Evolutionary conservation across 2,329 filamentous ascomycete genomes (phyloP).

Genomic region (Ceratocystiopsis brevicomis): DNA sequence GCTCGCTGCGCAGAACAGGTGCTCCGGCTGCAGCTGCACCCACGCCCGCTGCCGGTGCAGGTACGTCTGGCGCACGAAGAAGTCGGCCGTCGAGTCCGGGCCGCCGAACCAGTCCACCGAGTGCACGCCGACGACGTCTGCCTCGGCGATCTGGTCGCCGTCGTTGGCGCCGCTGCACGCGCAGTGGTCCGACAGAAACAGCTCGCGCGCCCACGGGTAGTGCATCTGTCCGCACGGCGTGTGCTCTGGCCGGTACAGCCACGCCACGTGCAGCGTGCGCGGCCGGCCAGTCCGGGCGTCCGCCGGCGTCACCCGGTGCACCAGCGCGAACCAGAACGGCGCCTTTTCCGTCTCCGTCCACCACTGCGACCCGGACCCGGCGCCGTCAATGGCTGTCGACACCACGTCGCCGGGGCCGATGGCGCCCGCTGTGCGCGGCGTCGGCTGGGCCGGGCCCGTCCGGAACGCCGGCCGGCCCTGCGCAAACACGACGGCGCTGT

Average conservation of each 20-base stretch:
- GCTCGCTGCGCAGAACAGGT: conserved; percentile 32
- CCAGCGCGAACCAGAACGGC: conserved; percentile 50
- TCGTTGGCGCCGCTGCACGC: conserved; percentile 38
- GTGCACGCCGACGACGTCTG: conserved; percentile 38
- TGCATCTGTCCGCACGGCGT: conserved; percentile 48
- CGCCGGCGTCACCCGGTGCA: conserved; percentile 33
- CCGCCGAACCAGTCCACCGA: conserved; percentile 36
- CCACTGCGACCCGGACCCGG: conserved; percentile 24
- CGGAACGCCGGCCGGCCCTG: conserved; percentile 1
- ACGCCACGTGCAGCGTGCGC: conserved; percentile 42
- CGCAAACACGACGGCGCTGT: background rate
- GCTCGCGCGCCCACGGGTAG: conserved; percentile 53
- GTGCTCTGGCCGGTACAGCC: conserved; percentile 54
- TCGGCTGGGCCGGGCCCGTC: background rate
- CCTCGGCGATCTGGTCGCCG: conserved; percentile 24
- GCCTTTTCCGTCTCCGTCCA: conserved; percentile 24
- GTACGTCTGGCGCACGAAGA: conserved; percentile 57
- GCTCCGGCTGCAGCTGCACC: conserved; percentile 32
- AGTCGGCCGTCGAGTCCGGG: conserved; percentile 27
- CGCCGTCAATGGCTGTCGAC: conserved; percentile 16
- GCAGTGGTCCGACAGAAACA: conserved; percentile 63
- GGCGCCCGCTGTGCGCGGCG: too few species aligned
- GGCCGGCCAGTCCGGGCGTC: conserved; percentile 13
- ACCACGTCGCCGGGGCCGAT: conserved; percentile 22
- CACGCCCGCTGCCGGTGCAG: conserved; percentile 40